Base-by-base conservation (phyloP, 768 basidiomycete species). In the Omphalotus guepiniiformis region DNA sequence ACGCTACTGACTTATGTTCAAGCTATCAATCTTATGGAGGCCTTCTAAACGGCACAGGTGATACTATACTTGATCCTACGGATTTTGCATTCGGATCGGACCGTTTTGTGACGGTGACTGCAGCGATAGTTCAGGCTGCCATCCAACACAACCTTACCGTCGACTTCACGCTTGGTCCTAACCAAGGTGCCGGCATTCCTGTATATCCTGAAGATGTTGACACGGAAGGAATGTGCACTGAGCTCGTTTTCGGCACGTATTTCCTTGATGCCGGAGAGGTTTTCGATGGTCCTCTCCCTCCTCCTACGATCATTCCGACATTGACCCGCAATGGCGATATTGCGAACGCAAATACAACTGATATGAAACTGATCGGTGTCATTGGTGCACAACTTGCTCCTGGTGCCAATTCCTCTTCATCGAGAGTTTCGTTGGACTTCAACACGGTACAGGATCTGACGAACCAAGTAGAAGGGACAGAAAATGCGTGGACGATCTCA, bases 181-280 rank as follows among this genome's bases (percentile, higher is more conserved):
- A 49, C 26, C 53, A 54, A 39, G 53, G 53, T 3, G 53, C 53
- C 4, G 53, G 53, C 1, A 47, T 54, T 1, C 53, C 53, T 7
- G 53, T 54, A 3, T 51, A 51, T 22, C 53, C 53, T 1, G 42
- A 40, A 13, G 47, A 51, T n/a, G 53, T 54, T 5, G 53, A 54
- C 30, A 49, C 42, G 53, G 47, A 49, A 13, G 53, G 53, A 11
- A 51, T 54, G 50, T 48, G 49, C 49, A 54, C 53, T 8, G 53
- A 54, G 25, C 47, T 54, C 3, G 53, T 54, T 1, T 54, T 52
- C n/a, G 53, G 53, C 13, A 42, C 53, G 25, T 43, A 42, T 47
- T 54, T 54, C 22, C 16, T 54, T 6, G 16, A 19, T 12, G 13
- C 53, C 15, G 47, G 47, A 16, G 43, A 54, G 25, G 23, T 18